These are phyloP conservation scores for Dendrobium catenatum DNA, from an alignment of 106 monocot genomes.

Conservation along the genomic window DNA sequence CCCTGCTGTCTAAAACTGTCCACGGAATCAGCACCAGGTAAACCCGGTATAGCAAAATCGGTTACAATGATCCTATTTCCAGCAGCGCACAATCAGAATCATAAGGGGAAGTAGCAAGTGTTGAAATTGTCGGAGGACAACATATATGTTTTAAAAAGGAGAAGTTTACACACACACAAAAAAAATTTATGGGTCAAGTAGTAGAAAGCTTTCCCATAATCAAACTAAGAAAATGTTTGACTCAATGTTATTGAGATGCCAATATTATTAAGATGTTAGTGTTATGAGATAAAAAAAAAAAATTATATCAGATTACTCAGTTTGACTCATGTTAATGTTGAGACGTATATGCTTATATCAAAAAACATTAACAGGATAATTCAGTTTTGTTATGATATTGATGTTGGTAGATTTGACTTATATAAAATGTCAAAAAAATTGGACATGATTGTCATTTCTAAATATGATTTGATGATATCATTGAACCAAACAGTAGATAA, in stretches of 20 bases:
- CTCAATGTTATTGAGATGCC: neutral
- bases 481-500: too few species aligned
- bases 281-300: too few species aligned
- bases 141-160: neutral
- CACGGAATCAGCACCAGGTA: slow-evolving; percentile 6
- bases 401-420: too few species aligned
- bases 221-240: neutral
- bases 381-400: too few species aligned
- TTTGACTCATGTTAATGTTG: too few species aligned
- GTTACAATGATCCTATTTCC: slow-evolving; percentile 17
- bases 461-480: too few species aligned
- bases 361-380: too few species aligned
- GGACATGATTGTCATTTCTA: too few species aligned
- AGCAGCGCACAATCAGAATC: neutral
- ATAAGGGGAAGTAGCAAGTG: neutral
- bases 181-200: neutral
- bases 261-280: neutral
- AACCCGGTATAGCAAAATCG: slow-evolving; percentile 13
- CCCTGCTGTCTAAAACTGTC: slow-evolving; percentile 19
- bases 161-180: neutral
- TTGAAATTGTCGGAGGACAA: neutral
- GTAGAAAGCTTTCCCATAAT: neutral
- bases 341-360: too few species aligned
- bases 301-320: too few species aligned
- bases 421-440: too few species aligned